Conservation (phyloP, 805 yeast genomes). For the Saturnispora silvae region DNA sequence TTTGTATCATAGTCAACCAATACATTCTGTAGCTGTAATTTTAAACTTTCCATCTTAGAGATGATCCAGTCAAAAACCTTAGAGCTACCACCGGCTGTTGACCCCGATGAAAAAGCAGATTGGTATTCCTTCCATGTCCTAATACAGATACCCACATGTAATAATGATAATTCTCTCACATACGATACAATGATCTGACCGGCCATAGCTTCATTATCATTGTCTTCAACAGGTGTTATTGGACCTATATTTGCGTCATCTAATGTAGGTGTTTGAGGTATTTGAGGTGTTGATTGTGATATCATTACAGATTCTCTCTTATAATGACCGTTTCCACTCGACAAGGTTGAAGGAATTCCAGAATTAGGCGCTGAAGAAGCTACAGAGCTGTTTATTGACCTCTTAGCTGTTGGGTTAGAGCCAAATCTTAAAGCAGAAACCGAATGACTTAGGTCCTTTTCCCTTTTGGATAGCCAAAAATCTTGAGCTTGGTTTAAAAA, state of each 20-base stretch:
- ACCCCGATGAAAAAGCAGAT: constrained; percentile 7
- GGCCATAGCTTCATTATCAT: constrained; percentile 5
- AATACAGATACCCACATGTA: constrained; percentile 6
- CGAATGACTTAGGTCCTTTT: constrained; percentile 2
- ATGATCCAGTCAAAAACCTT: constrained; percentile 9
- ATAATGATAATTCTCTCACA: constrained; percentile 6
- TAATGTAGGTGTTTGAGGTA: not conserved
- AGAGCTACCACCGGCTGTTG: not conserved
- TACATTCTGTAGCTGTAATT: constrained; percentile 3
- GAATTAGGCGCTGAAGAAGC: too few species aligned
- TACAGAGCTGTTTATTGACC: too few species aligned
- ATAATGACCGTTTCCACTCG: not conserved
- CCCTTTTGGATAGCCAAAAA: constrained; percentile 4
- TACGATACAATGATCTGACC: constrained; percentile 7
- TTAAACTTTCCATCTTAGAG: constrained; percentile 5
- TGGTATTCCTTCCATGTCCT: constrained; percentile 8
- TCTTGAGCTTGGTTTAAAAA: constrained; percentile 3
- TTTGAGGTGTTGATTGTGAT: constrained; percentile 3
- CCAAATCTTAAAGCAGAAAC: constrained; percentile 7
- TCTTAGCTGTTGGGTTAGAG: constrained; percentile 5
- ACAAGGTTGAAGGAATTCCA: not conserved
- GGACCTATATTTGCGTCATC: constrained; percentile 2
- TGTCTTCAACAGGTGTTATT: constrained; percentile 2
- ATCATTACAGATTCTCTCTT: constrained; percentile 7
- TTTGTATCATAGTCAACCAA: constrained; percentile 7